Conservation (phyloP, 2,329 filamentous ascomycete genomes). For the Leptographium wingfieldii region DNA sequence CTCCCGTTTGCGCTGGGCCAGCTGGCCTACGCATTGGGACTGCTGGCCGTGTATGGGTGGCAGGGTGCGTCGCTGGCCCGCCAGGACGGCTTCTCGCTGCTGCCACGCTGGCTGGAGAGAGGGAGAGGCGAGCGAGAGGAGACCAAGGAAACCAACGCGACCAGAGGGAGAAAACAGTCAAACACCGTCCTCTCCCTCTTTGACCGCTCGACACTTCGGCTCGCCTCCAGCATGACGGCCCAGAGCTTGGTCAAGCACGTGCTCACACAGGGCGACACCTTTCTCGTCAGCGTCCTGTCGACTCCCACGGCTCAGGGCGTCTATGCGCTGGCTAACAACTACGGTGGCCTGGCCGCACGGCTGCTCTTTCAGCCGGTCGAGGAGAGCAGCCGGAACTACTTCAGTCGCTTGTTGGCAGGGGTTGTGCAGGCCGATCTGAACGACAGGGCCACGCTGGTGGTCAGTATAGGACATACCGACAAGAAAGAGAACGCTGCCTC, state of each 20-base stretch:
- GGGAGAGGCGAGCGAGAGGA: not conserved
- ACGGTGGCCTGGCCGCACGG: constrained; percentile 76
- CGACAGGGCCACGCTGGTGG: constrained; percentile 25
- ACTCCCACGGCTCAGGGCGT: constrained; percentile 72
- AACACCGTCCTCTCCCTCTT: constrained; percentile 42
- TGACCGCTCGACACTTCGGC: constrained; percentile 53
- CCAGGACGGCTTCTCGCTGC: constrained; percentile 54
- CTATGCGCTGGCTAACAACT: constrained; percentile 90
- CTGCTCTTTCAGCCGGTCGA: constrained; percentile 92
- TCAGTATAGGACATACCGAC: not conserved
- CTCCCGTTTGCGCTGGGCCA: constrained; percentile 86
- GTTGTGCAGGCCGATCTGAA: constrained; percentile 32
- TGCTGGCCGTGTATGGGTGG: constrained; percentile 59
- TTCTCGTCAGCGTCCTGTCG: constrained; percentile 70
- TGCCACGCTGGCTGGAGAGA: constrained; percentile 29
- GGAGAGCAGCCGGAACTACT: constrained; percentile 82
- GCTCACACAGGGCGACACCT: constrained; percentile 85
- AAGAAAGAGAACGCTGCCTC: constrained; percentile 5
- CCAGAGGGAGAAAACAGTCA: not conserved
- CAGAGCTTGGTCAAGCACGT: constrained; percentile 88
- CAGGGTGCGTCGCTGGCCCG: constrained; percentile 45
- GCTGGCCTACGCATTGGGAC: constrained; percentile 55
- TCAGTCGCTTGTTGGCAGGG: constrained; percentile 59
- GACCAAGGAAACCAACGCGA: not conserved
- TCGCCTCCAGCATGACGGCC: constrained; percentile 72